Base-by-base conservation (phyloP, 23 red algal species). In the Gracilariopsis chorda region DNA sequence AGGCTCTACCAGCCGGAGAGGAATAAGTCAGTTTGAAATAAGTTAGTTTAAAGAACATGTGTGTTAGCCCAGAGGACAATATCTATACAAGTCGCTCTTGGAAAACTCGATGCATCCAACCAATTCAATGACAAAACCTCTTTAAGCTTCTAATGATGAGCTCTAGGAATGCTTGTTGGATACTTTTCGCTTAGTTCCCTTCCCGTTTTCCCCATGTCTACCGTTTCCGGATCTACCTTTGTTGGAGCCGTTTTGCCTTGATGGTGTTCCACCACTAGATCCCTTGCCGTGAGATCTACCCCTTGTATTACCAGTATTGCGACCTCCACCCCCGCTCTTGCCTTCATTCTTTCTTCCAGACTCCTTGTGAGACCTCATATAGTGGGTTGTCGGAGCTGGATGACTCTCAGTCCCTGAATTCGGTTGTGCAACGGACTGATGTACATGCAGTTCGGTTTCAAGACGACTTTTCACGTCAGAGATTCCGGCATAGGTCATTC, bases 381-480 rank as follows among this genome's bases (percentile, higher is more conserved):
- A 44, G 9, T 73, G 67, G 47, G 67, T 13, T 44, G 67, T 23
- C 3, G 67, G 67, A 23, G 67, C 67, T 7, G n/a, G 14, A 47
- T 73, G 67, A 73, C 67, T 24, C 42, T n/a, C 20, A 17, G n/a
- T 73, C 3, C 67, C 32, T n/a, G 42, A 7, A 42, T 7, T 73
- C 7, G 67, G 67, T 7, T 45, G 25, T 14, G 67, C 67, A 73
- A 73, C 67, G 23, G 67, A 73, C 28, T 73, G 67, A 52, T 48
- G 58, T n/a, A 90, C 32, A 62, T 90, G 69, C 51, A 90, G 23
- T 34, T 90, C 86, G 28, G 45, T 62, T 46, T 90, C 86, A 28
- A 90, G 69, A 7, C 86, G 68, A 67, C 67, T 77, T 44, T 90
- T 90, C 17, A 37, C 47, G 36, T 90, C 86, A 28, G 33, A 36